Evolutionary conservation across 2,329 filamentous ascomycete species (phyloP).

Genomic region (Sordariomycetes sp.): DNA sequence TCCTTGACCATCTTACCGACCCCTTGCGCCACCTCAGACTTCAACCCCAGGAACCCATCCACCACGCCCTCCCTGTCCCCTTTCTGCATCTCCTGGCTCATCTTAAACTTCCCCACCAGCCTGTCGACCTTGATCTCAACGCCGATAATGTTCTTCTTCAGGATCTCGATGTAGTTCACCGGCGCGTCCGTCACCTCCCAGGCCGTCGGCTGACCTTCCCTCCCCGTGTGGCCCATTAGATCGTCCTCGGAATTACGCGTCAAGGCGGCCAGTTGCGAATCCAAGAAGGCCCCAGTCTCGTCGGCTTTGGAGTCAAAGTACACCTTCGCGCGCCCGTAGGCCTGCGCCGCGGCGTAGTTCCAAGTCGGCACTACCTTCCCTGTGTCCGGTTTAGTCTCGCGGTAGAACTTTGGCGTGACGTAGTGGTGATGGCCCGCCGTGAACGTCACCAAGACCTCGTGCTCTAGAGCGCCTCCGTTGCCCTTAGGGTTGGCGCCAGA

Average conservation of each 20-base stretch:
- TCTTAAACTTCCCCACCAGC: constrained; percentile 54
- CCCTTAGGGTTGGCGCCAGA: constrained; percentile 1
- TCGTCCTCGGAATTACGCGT: constrained; percentile 35
- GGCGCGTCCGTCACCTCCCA: constrained; percentile 52
- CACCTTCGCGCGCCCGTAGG: constrained; percentile 45
- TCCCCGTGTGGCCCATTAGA: constrained; percentile 45
- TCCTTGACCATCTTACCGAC: not conserved
- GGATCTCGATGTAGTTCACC: constrained; percentile 39
- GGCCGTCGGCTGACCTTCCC: constrained; percentile 19
- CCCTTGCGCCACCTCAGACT: not conserved
- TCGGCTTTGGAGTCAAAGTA: constrained; percentile 36
- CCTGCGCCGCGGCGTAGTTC: constrained; percentile 58
- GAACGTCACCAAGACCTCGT: constrained; percentile 55
- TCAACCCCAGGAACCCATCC: constrained; percentile 34
- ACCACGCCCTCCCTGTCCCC: constrained; percentile 47
- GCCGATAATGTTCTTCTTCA: constrained; percentile 49
- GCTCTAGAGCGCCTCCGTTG: constrained; percentile 20
- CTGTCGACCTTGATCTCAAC: constrained; percentile 46
- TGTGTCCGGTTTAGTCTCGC: constrained; percentile 49
- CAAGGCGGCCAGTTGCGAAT: constrained; percentile 40
- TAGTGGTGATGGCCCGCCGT: constrained; percentile 49
- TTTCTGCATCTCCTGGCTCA: constrained; percentile 48
- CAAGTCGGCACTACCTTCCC: constrained; percentile 62
- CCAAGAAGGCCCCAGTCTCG: constrained; percentile 35
- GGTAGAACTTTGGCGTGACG: constrained; percentile 59